Conservation (phyloP, 2,329 filamentous ascomycete species). For the Trichoderma koningii region DNA sequence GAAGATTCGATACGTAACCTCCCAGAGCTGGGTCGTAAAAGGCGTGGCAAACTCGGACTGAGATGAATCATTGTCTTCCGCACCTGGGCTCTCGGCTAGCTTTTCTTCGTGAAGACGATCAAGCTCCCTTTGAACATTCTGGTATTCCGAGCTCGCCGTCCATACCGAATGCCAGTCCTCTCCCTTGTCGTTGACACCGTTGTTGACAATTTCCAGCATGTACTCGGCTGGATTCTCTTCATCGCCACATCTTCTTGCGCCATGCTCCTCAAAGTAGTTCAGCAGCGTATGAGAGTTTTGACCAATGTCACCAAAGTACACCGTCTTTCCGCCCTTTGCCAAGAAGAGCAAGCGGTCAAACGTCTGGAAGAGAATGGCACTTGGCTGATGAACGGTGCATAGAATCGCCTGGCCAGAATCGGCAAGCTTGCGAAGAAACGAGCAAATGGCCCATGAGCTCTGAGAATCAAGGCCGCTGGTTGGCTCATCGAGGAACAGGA, state of each 20-base stretch:
- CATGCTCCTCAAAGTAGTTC: conserved; percentile 66
- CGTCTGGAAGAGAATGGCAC: conserved; percentile 54
- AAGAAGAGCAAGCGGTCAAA: conserved; percentile 66
- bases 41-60: conserved; percentile 76
- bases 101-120: conserved; percentile 60
- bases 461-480: conserved; percentile 64
- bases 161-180: conserved; percentile 70
- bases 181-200: conserved; percentile 42
- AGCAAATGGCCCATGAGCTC: conserved; percentile 63
- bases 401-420: conserved; percentile 55
- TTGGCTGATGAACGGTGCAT: conserved; percentile 59
- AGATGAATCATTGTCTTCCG: conserved; percentile 32
- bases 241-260: conserved; percentile 59
- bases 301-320: conserved; percentile 71
- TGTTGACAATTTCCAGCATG: conserved; percentile 62
- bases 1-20: conserved; percentile 70
- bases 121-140: conserved; percentile 61
- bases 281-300: conserved; percentile 58
- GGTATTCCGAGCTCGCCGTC: conserved; percentile 55
- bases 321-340: conserved; percentile 64
- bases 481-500: conserved; percentile 65
- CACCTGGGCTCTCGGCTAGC: conserved; percentile 28
- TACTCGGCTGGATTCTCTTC: conserved; percentile 75
- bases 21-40: conserved; percentile 63
- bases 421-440: conserved; percentile 63